phyloP scores from a whole-genome alignment of 2,329 filamentous ascomycete species.

The Akanthomyces dipterigenus region DNA sequence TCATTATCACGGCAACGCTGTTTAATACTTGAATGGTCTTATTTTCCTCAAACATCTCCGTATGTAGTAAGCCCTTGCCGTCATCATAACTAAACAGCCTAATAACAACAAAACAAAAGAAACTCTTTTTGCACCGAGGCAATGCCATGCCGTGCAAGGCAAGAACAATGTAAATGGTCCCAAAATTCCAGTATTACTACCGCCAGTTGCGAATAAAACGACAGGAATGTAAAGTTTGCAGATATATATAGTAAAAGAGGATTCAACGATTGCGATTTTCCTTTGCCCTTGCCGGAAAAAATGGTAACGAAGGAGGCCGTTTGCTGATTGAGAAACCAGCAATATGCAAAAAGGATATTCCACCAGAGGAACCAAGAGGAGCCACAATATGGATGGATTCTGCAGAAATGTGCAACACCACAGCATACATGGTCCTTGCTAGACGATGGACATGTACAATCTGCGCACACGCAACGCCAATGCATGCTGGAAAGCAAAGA shows the following conservation, averaged over 20 bases:
- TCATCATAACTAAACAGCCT: constrained; percentile 8
- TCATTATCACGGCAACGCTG: neutral
- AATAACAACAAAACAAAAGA: constrained; percentile 15
- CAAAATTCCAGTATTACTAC: constrained; percentile 8
- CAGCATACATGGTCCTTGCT: neutral
- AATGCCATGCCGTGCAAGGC: too few relatives aligned
- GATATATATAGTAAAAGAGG: neutral
- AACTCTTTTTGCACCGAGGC: neutral
- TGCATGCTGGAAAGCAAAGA: neutral
- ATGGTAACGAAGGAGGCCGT: neutral
- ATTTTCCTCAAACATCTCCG: neutral
- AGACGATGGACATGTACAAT: neutral
- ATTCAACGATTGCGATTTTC: neutral
- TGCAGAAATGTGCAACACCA: neutral
- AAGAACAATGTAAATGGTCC: neutral
- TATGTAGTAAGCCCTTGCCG: neutral
- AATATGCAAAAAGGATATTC: neutral
- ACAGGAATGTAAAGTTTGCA: neutral
- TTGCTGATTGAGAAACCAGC: neutral
- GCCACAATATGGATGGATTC: constrained; percentile 1
- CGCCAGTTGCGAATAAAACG: neutral
- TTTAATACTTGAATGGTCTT: neutral
- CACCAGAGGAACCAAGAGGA: neutral
- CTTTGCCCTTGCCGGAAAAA: neutral
- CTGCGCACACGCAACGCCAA: constrained; percentile 15